A percentile compares a stretch with the other conserved stretches of the same genome.
phyloP scores from a whole-genome alignment of 371 early-diverging fungal species.

The Haplosporangium sp. region DNA sequence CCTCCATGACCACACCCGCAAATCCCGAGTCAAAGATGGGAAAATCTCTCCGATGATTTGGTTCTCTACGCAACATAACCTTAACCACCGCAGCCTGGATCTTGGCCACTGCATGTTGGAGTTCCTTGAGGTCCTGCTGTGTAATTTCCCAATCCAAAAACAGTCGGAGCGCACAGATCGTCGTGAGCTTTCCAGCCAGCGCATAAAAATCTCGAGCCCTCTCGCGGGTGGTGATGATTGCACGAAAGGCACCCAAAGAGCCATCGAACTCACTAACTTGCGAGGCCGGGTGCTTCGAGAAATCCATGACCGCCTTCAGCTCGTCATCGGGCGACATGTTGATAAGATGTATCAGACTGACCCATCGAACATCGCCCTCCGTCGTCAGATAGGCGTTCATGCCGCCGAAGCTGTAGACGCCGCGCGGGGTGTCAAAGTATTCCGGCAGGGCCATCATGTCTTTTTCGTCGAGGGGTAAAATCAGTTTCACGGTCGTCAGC shows the following conservation, averaged over 20 bases:
- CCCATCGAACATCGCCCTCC: constrained; percentile 27
- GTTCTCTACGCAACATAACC: constrained; percentile 15
- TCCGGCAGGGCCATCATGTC: background rate
- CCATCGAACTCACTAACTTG: constrained; percentile 10
- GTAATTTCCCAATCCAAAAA: constrained; percentile 41
- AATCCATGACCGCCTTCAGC: constrained; percentile 11
- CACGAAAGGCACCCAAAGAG: constrained; percentile 27
- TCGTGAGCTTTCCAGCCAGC: constrained; percentile 29
- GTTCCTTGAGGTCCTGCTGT: constrained; percentile 19
- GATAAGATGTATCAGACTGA: constrained; percentile 24
- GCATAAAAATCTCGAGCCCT: constrained; percentile 19
- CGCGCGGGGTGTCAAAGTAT: background rate
- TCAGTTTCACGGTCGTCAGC: constrained; percentile 1
- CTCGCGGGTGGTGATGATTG: constrained; percentile 20
- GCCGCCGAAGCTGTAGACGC: background rate
- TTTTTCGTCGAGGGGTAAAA: constrained; percentile 5
- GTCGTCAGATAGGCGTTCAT: constrained; percentile 17
- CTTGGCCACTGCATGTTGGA: constrained; percentile 21
- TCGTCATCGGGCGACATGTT: constrained; percentile 8
- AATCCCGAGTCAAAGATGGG: constrained; percentile 23
- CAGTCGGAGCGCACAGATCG: constrained; percentile 15
- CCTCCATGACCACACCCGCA: constrained; percentile 20
- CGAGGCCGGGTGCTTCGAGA: constrained; percentile 16
- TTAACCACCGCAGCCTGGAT: constrained; percentile 23
- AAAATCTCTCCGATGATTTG: background rate